Percentiles rank a stretch among this genome's conserved stretches.
phyloP scores from a whole-genome alignment of 768 basidiomycete genomes.

The Tricholomella constricta region DNA sequence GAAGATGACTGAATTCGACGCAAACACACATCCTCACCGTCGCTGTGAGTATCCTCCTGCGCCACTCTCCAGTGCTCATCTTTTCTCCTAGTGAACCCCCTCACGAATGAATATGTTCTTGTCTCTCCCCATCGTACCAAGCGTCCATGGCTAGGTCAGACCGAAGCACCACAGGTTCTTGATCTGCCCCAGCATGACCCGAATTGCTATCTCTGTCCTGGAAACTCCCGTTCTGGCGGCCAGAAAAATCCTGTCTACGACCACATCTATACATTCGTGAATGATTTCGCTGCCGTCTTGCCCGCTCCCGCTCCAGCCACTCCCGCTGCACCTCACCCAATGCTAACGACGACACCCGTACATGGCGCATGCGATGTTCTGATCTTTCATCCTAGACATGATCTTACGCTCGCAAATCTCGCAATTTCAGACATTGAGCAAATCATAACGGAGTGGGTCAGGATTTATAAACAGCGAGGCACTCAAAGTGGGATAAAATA shows the following conservation, averaged over 20 bases:
- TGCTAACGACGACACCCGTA: conserved; percentile 66
- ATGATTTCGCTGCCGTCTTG: conserved; percentile 83
- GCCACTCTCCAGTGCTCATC: conserved; percentile 1
- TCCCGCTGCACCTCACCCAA: conserved; percentile 56
- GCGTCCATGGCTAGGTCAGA: conserved; percentile 90
- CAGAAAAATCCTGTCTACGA: conserved; percentile 65
- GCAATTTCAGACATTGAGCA: conserved; percentile 53
- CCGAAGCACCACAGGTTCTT: conserved; percentile 59
- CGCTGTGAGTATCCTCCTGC: conserved; percentile 49
- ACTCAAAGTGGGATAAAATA: conserved; percentile 69
- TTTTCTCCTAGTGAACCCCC: conserved; percentile 66
- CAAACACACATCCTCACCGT: conserved; percentile 67
- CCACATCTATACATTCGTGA: conserved; percentile 72
- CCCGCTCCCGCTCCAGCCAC: conserved; percentile 58
- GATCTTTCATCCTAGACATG: conserved; percentile 84
- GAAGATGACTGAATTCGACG: conserved; percentile 47
- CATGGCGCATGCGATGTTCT: conserved; percentile 88
- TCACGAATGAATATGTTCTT: conserved; percentile 74
- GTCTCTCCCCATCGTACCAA: conserved; percentile 90
- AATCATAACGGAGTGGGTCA: conserved; percentile 75
- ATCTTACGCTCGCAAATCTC: conserved; percentile 79
- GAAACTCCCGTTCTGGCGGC: conserved; percentile 77
- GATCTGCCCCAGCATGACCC: conserved; percentile 67
- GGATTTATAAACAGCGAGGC: conserved; percentile 62
- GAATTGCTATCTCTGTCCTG: conserved; percentile 85